phyloP scores from a whole-genome alignment of 108 stramenopile species.

The Seminavis robusta region DNA sequence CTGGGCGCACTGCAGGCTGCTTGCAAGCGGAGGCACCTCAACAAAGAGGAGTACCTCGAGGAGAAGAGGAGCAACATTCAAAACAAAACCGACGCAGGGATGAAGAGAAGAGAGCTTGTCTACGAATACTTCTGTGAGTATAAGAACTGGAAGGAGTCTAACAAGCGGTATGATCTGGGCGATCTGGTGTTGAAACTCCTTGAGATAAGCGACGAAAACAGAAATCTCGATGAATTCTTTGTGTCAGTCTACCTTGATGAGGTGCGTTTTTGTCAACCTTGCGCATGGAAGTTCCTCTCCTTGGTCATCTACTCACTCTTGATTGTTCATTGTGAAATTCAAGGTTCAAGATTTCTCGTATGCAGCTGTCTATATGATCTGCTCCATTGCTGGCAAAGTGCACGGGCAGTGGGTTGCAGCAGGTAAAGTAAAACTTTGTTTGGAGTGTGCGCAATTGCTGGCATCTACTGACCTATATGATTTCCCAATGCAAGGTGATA shows the following conservation, averaged over 20 bases:
- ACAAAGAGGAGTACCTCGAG: slow-evolving; percentile 12
- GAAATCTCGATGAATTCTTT: no score
- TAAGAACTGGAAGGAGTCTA: slow-evolving; percentile 14
- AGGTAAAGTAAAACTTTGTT: no score
- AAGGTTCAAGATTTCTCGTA: slow-evolving; percentile 34
- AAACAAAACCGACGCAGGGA: slow-evolving; percentile 13
- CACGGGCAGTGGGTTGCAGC: slow-evolving; percentile 22
- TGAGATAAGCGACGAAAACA: no score
- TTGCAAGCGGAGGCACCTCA: slow-evolving; percentile 3
- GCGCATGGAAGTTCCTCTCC: no score
- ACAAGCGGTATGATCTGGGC: slow-evolving; percentile 7
- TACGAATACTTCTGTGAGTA: slow-evolving; percentile 20
- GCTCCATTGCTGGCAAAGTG: slow-evolving; percentile 13
- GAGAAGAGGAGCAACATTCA: slow-evolving; percentile 17
- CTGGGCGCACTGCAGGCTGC: slow-evolving; percentile 15
- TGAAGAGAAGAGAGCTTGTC: slow-evolving; percentile 1
- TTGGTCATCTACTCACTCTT: no score
- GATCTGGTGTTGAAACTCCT: slow-evolving; percentile 21
- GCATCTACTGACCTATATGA: no score
- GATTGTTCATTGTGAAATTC: no score
- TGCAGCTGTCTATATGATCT: slow-evolving; percentile 24
- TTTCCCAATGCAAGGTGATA: no score
- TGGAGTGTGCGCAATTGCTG: no score
- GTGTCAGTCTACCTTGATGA: slow-evolving; percentile 33
- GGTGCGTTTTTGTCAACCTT: no score